Conservation (phyloP, 495 filamentous ascomycete species). For the Aspergillus biplanus region DNA sequence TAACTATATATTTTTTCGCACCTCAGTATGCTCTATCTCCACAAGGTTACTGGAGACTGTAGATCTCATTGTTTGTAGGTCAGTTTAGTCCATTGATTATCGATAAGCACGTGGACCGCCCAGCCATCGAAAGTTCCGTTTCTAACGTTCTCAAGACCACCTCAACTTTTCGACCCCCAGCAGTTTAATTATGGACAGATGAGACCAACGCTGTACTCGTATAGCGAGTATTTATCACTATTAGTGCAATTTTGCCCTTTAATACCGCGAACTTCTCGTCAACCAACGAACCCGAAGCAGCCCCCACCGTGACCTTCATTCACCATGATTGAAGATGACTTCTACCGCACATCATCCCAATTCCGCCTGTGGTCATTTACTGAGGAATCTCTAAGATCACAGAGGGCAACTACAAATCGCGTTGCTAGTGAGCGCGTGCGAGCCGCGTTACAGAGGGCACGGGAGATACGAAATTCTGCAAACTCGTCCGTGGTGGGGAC, state of each 20-base stretch:
- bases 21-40: too few relatives aligned
- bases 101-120: conserved; percentile 36
- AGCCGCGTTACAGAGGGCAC: conserved; percentile 57
- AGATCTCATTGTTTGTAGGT: too few relatives aligned
- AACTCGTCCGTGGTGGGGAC: conserved; percentile 45
- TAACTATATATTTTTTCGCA: too few relatives aligned
- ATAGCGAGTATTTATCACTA: conserved; percentile 6
- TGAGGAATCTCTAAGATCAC: conserved; percentile 63
- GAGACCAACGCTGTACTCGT: conserved; percentile 4
- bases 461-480: conserved; percentile 43
- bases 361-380: conserved; percentile 94
- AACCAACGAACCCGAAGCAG: background rate
- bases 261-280: background rate
- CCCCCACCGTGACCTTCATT: background rate
- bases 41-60: too few relatives aligned
- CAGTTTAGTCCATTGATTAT: conserved; percentile 11
- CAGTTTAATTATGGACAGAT: conserved; percentile 11
- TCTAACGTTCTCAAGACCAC: conserved; percentile 1
- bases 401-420: conserved; percentile 76
- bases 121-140: conserved; percentile 3
- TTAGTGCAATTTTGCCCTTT: background rate
- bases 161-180: background rate
- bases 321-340: conserved; percentile 77
- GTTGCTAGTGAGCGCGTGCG: conserved; percentile 73
- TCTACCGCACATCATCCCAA: conserved; percentile 91